Percentiles rank a stretch among this genome's conserved stretches.
phyloP scores from a whole-genome alignment of 768 basidiomycete genomes.

The Bullera alba region DNA sequence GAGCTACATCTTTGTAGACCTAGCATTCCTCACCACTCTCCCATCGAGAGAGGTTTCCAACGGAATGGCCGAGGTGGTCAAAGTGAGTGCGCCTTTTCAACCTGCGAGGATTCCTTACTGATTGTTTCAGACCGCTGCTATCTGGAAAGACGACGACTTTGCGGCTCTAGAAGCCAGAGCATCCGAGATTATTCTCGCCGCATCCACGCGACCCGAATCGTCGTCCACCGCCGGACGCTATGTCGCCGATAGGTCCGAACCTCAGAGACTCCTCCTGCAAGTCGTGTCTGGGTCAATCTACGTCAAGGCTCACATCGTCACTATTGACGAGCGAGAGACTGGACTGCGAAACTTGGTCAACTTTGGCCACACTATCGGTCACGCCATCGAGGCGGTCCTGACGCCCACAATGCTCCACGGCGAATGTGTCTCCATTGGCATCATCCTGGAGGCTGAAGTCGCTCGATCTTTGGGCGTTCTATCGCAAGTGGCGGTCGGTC shows the following conservation, averaged over 20 bases:
- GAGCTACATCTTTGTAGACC: conserved; percentile 93
- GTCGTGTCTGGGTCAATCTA: conserved; percentile 89
- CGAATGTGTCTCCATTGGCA: conserved; percentile 90
- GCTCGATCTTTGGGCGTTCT: conserved; percentile 81
- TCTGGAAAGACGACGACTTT: conserved; percentile 91
- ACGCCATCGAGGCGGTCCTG: conserved; percentile 93
- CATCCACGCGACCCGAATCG: conserved; percentile 60
- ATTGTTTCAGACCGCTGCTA: conserved; percentile 85
- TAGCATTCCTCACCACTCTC: conserved; percentile 87
- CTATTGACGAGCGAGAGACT: conserved; percentile 91
- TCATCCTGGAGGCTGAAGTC: conserved; percentile 93
- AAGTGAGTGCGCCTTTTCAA: conserved; percentile 57
- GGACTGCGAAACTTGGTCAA: conserved; percentile 97
- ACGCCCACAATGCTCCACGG: conserved; percentile 92
- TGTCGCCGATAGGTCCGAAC: conserved; percentile 54
- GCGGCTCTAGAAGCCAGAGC: conserved; percentile 76
- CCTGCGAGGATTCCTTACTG: no score
- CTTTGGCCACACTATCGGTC: conserved; percentile 96
- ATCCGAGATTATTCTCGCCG: conserved; percentile 73
- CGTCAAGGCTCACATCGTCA: conserved; percentile 95
- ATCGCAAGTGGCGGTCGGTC: conserved; percentile 83
- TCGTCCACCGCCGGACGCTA: conserved; percentile 49
- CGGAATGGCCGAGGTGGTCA: conserved; percentile 97
- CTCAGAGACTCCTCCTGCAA: conserved; percentile 77
- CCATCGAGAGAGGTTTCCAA: conserved; percentile 92